These are phyloP conservation scores for Dendryphion nanum DNA, from an alignment of 2,329 filamentous ascomycete species.

Conservation along the genomic window DNA sequence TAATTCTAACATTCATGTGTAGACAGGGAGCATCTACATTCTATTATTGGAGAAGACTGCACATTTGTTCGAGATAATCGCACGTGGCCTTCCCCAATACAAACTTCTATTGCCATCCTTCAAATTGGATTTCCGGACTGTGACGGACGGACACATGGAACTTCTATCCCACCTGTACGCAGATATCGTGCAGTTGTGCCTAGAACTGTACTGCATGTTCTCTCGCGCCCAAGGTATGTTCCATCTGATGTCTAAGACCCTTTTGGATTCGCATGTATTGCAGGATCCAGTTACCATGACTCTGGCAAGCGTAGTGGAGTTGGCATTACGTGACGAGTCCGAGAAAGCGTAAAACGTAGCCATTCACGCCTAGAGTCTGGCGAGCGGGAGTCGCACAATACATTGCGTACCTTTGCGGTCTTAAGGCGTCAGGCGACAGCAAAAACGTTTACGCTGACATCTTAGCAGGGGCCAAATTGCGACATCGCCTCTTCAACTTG, in stretches of 20 bases:
- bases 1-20: conserved; percentile 4
- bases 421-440: conserved; percentile 9
- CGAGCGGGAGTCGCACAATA: conserved; percentile 4
- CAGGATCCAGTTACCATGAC: too few species aligned
- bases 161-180: conserved; percentile 26
- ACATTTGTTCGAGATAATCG: conserved; percentile 23
- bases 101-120: conserved; percentile 17
- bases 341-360: too few species aligned
- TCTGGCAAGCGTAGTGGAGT: too few species aligned
- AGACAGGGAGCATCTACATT: conserved; percentile 20
- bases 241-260: conserved; percentile 11
- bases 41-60: conserved; percentile 23
- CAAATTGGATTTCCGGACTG: conserved; percentile 7
- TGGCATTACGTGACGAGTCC: too few species aligned
- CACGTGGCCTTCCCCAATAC: conserved; percentile 21
- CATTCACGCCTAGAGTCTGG: too few species aligned
- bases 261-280: too few species aligned
- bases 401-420: conserved; percentile 9
- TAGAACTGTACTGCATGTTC: conserved; percentile 28
- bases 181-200: conserved; percentile 24
- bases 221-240: conserved; percentile 24
- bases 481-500: conserved; percentile 13
- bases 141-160: conserved; percentile 10
- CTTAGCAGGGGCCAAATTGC: conserved; percentile 18
- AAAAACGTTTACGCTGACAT: conserved; percentile 14